These are phyloP conservation scores for Rhytidiadelphus loreus DNA, from an alignment of 225 moss, liverwort and hornwort genomes.

Conservation along the genomic window DNA sequence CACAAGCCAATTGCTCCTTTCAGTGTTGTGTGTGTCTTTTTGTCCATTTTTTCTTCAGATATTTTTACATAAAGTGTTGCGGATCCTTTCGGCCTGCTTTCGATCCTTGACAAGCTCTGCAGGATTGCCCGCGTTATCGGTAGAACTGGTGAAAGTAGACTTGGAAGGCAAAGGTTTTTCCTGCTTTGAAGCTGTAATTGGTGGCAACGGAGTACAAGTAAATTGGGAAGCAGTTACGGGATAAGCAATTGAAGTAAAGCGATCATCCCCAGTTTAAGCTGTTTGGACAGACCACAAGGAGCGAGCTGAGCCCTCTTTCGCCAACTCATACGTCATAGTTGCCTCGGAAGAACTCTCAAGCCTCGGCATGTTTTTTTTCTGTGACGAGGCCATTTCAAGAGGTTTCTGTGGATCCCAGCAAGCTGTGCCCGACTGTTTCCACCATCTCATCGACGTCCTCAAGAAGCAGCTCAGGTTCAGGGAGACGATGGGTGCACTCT, in stretches of 20 bases:
- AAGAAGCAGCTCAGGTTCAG: conserved; percentile 32
- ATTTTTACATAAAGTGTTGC: not conserved
- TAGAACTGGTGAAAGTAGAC: conserved; percentile 61
- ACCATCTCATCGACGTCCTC: conserved; percentile 39
- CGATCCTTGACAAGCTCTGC: conserved; percentile 11
- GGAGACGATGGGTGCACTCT: conserved; percentile 31
- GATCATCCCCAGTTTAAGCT: not conserved
- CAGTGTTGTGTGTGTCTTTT: not conserved
- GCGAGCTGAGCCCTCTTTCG: not conserved
- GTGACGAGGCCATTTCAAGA: not conserved
- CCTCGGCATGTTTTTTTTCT: not conserved
- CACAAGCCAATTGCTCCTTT: not conserved
- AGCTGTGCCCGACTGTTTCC: conserved; percentile 13
- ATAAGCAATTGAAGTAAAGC: not conserved
- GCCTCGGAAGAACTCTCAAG: not conserved
- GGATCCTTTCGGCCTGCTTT: not conserved
- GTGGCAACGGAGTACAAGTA: conserved; percentile 83
- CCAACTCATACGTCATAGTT: not conserved
- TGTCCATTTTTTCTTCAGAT: not conserved
- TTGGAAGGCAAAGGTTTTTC: conserved; percentile 68
- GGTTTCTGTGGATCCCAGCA: not conserved
- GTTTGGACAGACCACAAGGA: not conserved
- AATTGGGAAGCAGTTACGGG: not conserved
- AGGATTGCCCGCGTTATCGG: conserved; percentile 31
- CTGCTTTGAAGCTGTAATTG: conserved; percentile 84